Percentiles rank a stretch among this genome's conserved stretches.
Conservation (phyloP, 352 stramenopile genomes). For the Thalassiosira mediterranea region DNA sequence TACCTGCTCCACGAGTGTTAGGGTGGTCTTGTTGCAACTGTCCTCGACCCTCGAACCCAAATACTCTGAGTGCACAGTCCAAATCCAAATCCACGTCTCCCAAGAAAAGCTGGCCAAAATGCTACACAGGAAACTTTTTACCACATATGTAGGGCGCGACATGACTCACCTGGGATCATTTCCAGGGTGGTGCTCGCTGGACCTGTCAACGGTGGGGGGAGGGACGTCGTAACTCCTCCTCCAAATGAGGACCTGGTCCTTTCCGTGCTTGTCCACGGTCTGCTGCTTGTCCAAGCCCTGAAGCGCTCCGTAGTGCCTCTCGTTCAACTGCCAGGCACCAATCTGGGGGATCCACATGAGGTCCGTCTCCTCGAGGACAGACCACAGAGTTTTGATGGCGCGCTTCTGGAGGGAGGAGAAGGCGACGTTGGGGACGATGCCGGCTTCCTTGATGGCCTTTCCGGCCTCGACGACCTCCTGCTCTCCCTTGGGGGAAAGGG, state of each 20-base stretch:
- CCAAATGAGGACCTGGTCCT: constrained; percentile 92
- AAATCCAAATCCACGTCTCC: too few species aligned
- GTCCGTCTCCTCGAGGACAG: constrained; percentile 95
- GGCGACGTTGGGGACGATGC: constrained; percentile 91
- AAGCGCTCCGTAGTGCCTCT: constrained; percentile 98
- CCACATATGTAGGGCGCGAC: too few species aligned
- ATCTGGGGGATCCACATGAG: constrained; percentile 97
- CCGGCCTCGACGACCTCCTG: constrained; percentile 93
- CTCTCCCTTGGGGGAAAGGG: constrained; percentile 86
- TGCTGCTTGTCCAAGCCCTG: constrained; percentile 98
- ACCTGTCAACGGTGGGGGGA: constrained; percentile 89
- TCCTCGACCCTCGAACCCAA: too few species aligned
- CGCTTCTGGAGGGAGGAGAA: constrained; percentile 82
- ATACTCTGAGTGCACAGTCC: too few species aligned
- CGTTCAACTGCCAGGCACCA: constrained; percentile 93
- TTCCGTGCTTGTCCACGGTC: constrained; percentile 97
- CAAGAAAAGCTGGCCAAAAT: too few species aligned
- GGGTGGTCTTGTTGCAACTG: too few species aligned
- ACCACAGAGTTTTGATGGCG: constrained; percentile 97
- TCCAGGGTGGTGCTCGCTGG: constrained; percentile 80
- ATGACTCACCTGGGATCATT: constrained; percentile 85
- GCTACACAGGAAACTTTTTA: too few species aligned
- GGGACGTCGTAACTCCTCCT: constrained; percentile 94
- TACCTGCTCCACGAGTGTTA: too few species aligned
- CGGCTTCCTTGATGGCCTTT: constrained; percentile 91